Evolutionary conservation across 345 rosid genomes (phyloP).

Genomic region (Aethionema arabicum): DNA sequence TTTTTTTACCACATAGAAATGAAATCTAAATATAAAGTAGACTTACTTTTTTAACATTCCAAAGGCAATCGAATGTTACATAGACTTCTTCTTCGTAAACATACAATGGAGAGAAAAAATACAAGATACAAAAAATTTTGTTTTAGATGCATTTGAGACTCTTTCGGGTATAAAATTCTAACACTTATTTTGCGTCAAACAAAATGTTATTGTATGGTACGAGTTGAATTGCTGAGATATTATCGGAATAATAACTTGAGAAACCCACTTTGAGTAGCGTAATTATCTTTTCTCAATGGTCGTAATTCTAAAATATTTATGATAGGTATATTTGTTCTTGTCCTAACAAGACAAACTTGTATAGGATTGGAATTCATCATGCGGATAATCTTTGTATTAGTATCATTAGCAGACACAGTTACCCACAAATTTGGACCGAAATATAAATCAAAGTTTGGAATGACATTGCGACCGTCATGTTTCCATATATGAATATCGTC

Average conservation of each 20-base stretch:
- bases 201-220: conserved; percentile 17
- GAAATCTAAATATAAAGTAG: too few species aligned
- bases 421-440: conserved; percentile 35
- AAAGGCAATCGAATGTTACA: too few species aligned
- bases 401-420: conserved; percentile 16
- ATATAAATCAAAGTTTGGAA: conserved; percentile 33
- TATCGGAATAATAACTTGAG: conserved; percentile 19
- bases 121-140: too few species aligned
- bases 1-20: too few species aligned
- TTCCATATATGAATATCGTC: conserved; percentile 32
- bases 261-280: conserved; percentile 31
- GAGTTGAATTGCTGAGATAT: conserved; percentile 20
- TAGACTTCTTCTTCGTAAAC: too few species aligned
- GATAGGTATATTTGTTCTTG: conserved; percentile 32
- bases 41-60: too few species aligned
- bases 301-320: conserved; percentile 33
- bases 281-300: conserved; percentile 22
- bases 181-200: neutral
- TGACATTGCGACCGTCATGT: conserved; percentile 26
- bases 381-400: conserved; percentile 27
- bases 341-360: conserved; percentile 36
- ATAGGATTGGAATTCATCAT: conserved; percentile 15
- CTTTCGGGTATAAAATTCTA: too few species aligned
- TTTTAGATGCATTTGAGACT: too few species aligned
- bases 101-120: too few species aligned